Percentiles rank a stretch among this genome's conserved stretches.
Evolutionary conservation across 257 asterid species (phyloP).

Genomic region (Cruciata laevipes): DNA sequence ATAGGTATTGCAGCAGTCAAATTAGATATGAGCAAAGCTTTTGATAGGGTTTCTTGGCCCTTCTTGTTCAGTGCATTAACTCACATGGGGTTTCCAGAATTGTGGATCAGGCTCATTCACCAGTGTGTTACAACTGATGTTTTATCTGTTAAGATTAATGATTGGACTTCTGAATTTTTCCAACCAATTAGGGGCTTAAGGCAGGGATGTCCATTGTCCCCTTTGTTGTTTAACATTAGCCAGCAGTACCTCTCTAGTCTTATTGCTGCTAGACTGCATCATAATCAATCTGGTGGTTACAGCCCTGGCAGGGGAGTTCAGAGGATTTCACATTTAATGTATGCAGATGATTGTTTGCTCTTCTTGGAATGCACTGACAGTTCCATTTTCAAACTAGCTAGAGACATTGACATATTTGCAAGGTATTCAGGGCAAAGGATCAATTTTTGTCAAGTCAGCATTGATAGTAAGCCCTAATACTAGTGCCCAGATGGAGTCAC

Average conservation of each 20-base stretch:
- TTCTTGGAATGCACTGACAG: not conserved
- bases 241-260: not conserved
- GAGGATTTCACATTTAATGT: not conserved
- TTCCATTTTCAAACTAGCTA: too few species aligned
- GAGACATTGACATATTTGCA: not conserved
- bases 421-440: not conserved
- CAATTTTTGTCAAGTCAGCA: not conserved
- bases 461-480: not conserved
- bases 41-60: not conserved
- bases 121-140: too few species aligned
- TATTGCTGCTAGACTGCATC: too few species aligned
- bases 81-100: too few species aligned
- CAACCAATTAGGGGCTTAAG: not conserved
- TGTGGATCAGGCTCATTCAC: too few species aligned
- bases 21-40: not conserved
- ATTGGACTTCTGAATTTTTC: not conserved
- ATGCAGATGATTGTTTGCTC: not conserved
- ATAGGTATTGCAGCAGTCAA: not conserved
- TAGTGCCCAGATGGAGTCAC: too few species aligned
- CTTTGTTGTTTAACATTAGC: not conserved
- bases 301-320: too few species aligned
- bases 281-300: too few species aligned
- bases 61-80: too few species aligned
- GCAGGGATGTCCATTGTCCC: not conserved
- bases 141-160: not conserved